Base-by-base conservation (phyloP, 108 stramenopile genomes). In the Craspedostauros australis region DNA sequence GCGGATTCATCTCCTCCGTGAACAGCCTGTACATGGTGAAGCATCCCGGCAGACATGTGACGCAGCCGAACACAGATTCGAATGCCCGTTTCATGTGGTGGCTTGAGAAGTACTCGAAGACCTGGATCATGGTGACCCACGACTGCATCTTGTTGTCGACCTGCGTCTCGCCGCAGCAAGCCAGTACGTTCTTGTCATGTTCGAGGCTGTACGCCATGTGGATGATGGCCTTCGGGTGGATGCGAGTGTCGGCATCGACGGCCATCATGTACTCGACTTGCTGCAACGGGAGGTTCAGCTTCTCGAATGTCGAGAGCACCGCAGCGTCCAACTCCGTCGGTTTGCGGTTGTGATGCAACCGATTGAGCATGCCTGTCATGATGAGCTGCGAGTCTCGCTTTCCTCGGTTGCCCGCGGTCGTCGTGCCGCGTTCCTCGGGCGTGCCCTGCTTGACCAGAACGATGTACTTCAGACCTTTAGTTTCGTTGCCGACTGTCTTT, bases 381-480 rank as follows among this genome's bases (percentile, higher is more conserved):
- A 77, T 59, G 18, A 77, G 72, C 68, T 77, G 76, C 26, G 76
- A 77, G 38, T 77, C 76, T 40, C 76, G 68, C 63, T 77, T 77
- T 39, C 76, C 76, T 32, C 76, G 59, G 51, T 77, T 77, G 26
- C 76, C 76, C 0, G 76, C 63, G 37, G 66, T 69, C 38, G 76
- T 54, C 43, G 62, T 66, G 5, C 52, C 69, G 48, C 70, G 48
- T 38, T 77, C 76, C 53, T 60, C 73, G 21, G 70, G 70, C 28
- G 64, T 68, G 54, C 76, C 76, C 6, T 37, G 49, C 59, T 77
- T 77, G 14, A 77, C 68, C 28, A 77, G 59, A 27, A 77, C 76
- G 21, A 77, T 23, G 39, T 77, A 77, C 48, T 77, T 77, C 25
- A 77, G 54, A 9, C 63, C 50, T 7, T 53, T 53, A n/a, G 18